Conservation (phyloP, 352 stramenopile genomes). For the Globisporangium cylindrosporum region DNA sequence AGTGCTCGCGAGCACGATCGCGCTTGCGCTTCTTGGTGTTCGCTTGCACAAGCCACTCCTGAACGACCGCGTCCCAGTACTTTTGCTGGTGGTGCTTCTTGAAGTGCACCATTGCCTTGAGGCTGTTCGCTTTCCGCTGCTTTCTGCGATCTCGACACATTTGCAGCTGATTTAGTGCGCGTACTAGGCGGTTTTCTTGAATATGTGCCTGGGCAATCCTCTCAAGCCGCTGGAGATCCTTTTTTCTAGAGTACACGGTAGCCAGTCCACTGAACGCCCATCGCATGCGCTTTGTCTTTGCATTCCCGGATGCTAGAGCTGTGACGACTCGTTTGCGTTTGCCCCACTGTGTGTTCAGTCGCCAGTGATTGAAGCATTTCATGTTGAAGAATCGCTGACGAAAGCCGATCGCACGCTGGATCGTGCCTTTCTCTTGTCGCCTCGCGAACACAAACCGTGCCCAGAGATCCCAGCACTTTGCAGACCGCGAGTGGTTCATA, state of each 20-base stretch:
- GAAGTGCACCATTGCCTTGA: slow-evolving; percentile 21
- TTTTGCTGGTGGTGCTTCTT: slow-evolving; percentile 14
- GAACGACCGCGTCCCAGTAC: slow-evolving; percentile 23
- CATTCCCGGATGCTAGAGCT: neutral
- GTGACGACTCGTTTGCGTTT: slow-evolving; percentile 21
- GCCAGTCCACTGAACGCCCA: neutral
- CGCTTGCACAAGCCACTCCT: slow-evolving; percentile 18
- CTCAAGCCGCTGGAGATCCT: neutral
- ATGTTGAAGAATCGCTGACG: slow-evolving; percentile 31
- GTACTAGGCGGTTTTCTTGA: neutral
- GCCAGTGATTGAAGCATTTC: slow-evolving; percentile 40
- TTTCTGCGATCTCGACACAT: neutral
- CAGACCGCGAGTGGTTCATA: slow-evolving; percentile 21
- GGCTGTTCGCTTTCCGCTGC: neutral
- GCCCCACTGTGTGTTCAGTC: slow-evolving; percentile 12
- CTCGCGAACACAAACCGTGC: slow-evolving; percentile 17
- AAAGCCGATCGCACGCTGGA: slow-evolving; percentile 35
- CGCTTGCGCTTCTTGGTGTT: neutral
- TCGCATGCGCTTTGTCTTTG: neutral
- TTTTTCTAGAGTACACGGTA: neutral
- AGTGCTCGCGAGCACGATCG: neutral
- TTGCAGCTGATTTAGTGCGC: neutral
- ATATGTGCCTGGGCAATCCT: neutral
- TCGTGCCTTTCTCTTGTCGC: slow-evolving; percentile 24
- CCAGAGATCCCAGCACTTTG: slow-evolving; percentile 41